These are phyloP conservation scores for Candida maesae DNA, from an alignment of 805 yeast species.

Conservation along the genomic window DNA sequence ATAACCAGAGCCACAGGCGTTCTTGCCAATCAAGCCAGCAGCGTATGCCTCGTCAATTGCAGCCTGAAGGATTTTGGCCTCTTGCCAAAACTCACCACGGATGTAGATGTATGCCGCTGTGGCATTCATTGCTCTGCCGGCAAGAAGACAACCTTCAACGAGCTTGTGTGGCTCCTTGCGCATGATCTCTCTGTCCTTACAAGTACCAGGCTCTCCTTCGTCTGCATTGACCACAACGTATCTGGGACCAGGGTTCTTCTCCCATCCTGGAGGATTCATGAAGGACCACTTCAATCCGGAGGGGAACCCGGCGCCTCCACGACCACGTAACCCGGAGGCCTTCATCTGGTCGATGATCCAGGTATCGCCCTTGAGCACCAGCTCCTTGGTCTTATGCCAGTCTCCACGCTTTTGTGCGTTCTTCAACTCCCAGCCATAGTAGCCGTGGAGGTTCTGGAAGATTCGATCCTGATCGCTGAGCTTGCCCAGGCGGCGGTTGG, in stretches of 20 bases:
- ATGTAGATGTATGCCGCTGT: slow-evolving; percentile 90
- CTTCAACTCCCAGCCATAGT: slow-evolving; percentile 71
- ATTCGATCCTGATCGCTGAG: slow-evolving; percentile 80
- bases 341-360: slow-evolving; percentile 91
- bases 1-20: slow-evolving; percentile 86
- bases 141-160: slow-evolving; percentile 86
- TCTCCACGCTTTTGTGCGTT: slow-evolving; percentile 79
- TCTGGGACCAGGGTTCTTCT: slow-evolving; percentile 83
- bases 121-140: slow-evolving; percentile 91
- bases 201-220: slow-evolving; percentile 94
- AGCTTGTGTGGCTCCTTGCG: slow-evolving; percentile 90
- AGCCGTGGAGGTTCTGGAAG: slow-evolving; percentile 77
- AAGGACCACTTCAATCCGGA: slow-evolving; percentile 89
- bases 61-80: slow-evolving; percentile 65
- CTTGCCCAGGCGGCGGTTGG: slow-evolving; percentile 64
- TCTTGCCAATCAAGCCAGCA: slow-evolving; percentile 75
- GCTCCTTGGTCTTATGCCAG: slow-evolving; percentile 89
- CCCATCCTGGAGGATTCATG: slow-evolving; percentile 97
- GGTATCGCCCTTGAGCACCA: slow-evolving; percentile 74
- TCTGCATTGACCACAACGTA: slow-evolving; percentile 88
- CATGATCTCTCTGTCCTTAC: slow-evolving; percentile 88
- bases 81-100: slow-evolving; percentile 87
- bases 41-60: slow-evolving; percentile 87
- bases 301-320: slow-evolving; percentile 95
- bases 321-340: slow-evolving; percentile 79